Conservation (phyloP, 2,329 filamentous ascomycete genomes). For the Aspergillus sp. region DNA sequence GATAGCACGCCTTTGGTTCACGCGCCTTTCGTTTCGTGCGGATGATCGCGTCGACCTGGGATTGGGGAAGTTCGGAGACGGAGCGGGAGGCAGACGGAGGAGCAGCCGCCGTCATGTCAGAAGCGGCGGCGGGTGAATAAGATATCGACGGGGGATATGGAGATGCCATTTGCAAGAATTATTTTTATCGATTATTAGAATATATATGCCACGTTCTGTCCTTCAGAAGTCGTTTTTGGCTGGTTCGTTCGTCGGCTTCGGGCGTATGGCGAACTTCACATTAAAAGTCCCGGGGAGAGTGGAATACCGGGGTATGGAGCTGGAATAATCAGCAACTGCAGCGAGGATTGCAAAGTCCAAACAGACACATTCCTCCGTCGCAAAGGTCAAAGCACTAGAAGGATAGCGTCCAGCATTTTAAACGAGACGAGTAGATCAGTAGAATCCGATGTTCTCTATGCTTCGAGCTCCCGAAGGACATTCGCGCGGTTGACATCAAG, state of each 20-base stretch:
- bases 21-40: conserved; percentile 41
- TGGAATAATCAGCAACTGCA: no score
- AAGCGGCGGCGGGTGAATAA: conserved; percentile 20
- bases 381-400: no score
- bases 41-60: conserved; percentile 41
- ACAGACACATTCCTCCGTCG: no score
- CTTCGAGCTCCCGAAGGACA: no score
- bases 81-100: conserved; percentile 18
- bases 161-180: conserved; percentile 17
- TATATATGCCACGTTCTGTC: not conserved
- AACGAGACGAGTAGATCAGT: no score
- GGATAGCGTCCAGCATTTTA: no score
- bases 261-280: not conserved
- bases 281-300: no score
- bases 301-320: no score
- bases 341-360: no score
- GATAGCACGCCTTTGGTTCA: conserved; percentile 41
- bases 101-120: conserved; percentile 17
- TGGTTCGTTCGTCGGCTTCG: not conserved
- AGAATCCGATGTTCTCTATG: no score
- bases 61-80: conserved; percentile 36
- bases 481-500: no score
- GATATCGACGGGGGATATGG: conserved; percentile 23
- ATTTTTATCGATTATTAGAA: not conserved
- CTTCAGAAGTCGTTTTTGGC: not conserved